Base-by-base conservation (phyloP, 2,329 filamentous ascomycete species). In the Dactylellina haptotyla region DNA sequence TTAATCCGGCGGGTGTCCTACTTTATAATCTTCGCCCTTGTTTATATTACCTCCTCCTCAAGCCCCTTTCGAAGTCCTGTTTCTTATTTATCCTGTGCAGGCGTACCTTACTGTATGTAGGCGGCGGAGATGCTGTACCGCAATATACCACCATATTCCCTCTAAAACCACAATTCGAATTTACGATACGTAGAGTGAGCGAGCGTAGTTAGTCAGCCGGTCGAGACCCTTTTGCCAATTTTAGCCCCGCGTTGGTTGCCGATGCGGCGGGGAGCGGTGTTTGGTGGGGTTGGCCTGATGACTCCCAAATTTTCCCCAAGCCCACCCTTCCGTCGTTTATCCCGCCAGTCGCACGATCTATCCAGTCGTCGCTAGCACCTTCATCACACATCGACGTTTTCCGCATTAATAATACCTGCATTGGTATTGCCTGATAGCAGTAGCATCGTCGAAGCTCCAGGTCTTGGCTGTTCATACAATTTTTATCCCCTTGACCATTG, bases 1-100 rank as follows among this genome's bases (percentile, higher is more conserved):
- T 75, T 51, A n/a, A n/a, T n/a, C n/a, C n/a, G 63, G 70, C 70
- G 43, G 70, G 64, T 75, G 57, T 75, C 70, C 62, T 63, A 63
- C 32, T 34, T 50, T 37, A 10, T 67, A 53, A 59, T 67, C 53
- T 63, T 66, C 57, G 59, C 32, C 46, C 30, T 43, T 74, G 63
- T 74, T 41, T 58, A 69, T 69, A 75, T 75, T 63, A 32, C 41
- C 32, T 34, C 59, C 34, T 16, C 46, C 20, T 20, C 12, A 3
- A 18, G 30, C 45, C 51, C 43, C 16, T 58, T 12, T 43, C 8
- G 26, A 28, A 54, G 50, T 26, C 30, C 32, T 54, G 50, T 39
- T 39, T 54, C 50, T 25, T 18, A 18, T 53, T 43, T 50, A 41
- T 57, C 10, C 37, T 57, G 30, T 41, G 34, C 34, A 43, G 53